Evolutionary conservation across 352 stramenopile species (phyloP), one percentile per base, ranked within the genome.

Genomic region (Pythium diclinum): DNA sequence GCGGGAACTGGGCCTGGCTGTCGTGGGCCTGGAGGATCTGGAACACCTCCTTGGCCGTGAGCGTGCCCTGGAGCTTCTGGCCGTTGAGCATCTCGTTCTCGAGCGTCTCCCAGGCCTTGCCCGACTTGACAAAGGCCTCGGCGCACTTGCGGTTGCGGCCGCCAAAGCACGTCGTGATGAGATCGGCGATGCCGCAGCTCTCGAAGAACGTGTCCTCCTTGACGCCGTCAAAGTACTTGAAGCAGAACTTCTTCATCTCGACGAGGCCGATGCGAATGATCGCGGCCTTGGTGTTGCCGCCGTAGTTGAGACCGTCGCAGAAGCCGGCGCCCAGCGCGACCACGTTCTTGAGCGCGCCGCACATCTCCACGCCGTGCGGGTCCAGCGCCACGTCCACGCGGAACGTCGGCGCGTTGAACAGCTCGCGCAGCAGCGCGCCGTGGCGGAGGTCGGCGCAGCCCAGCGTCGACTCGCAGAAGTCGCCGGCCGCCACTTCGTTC

Each of bases 91-190:
- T 71, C 49, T 97, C 85, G 44, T 78, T 75, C 84, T 99, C 97
- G 30, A 99, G 91, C 68, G 93, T 74, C 58, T 97, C 87, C 85
- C 92, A 98, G 23, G 76, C 75, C 44, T 79, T 83, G 63, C 85
- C 74, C 49, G 77, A 72, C 34, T 80, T 89, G 40, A 97, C 90
- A 67, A 98, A 99, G 23, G 88, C 90, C 74, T 98, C 94, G 7
- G 94, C 94, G 74, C 95, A 99, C 67, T 97, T 97, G 61, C 96
- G 89, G 73, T 99, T 99, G 38, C 97, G 87, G 57, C 97, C 96
- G 51, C 97, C 96, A 71, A 98, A 99, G 77, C 97, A 99, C 59
- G 96, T 99, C 30, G 97, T 99, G 68, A 99, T 99, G 6, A 99
- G 79, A 69, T 99, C 97, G 7, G 96, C 97, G 38, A 99, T 95